phyloP scores from a whole-genome alignment of 2,329 filamentous ascomycete genomes.

The Colletotrichum caudatum region DNA sequence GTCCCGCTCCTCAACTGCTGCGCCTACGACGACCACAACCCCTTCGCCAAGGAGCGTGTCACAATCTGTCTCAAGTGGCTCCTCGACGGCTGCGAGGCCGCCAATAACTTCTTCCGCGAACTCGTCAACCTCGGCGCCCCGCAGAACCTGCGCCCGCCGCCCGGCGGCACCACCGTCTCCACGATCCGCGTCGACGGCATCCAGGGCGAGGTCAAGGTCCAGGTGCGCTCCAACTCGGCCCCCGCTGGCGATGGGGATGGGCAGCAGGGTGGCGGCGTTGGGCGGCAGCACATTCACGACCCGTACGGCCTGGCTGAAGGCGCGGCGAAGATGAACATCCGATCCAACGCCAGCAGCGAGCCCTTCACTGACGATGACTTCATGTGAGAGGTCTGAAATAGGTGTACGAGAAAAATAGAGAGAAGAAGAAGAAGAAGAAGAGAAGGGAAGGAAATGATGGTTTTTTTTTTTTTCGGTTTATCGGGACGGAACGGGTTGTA shows the following conservation, averaged over 20 bases:
- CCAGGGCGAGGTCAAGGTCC: constrained; percentile 67
- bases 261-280: constrained; percentile 22
- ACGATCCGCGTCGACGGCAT: constrained; percentile 67
- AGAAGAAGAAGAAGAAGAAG: neutral
- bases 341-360: constrained; percentile 45
- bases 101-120: constrained; percentile 77
- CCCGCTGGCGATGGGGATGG: constrained; percentile 33
- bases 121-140: constrained; percentile 63
- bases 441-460: too few relatives aligned
- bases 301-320: constrained; percentile 57
- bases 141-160: constrained; percentile 53
- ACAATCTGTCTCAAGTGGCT: constrained; percentile 90
- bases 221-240: constrained; percentile 54
- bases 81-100: constrained; percentile 79
- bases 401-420: neutral
- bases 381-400: constrained; percentile 48
- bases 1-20: constrained; percentile 91
- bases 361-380: constrained; percentile 59
- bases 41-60: constrained; percentile 91
- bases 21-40: constrained; percentile 91
- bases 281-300: constrained; percentile 43
- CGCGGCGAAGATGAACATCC: constrained; percentile 56
- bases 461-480: too few relatives aligned
- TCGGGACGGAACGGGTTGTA: neutral
- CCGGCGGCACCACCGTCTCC: constrained; percentile 53